These are phyloP conservation scores for Nitzschia sp. DNA, from an alignment of 108 stramenopile genomes.

Conservation along the genomic window DNA sequence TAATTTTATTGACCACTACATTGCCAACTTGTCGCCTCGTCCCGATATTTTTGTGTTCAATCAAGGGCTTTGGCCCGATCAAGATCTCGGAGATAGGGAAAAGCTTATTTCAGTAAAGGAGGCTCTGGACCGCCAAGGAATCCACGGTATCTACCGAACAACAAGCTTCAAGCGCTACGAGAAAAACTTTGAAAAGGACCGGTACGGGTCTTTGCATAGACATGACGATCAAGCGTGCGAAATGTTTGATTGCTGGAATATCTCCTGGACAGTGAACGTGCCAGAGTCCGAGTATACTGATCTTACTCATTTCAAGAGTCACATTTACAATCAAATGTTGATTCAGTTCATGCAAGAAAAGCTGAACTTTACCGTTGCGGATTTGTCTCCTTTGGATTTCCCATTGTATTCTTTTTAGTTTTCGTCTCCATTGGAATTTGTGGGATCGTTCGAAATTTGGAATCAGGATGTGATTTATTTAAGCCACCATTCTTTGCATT, in stretches of 20 bases:
- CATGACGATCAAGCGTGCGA: constrained; percentile 18
- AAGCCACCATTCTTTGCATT: too few species aligned
- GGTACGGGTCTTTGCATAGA: background rate
- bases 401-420: too few species aligned
- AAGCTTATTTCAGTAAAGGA: background rate
- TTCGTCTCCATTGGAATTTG: too few species aligned
- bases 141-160: constrained; percentile 36
- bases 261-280: constrained; percentile 15
- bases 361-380: too few species aligned
- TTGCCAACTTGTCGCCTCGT: constrained; percentile 24
- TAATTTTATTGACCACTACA: constrained; percentile 20
- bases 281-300: constrained; percentile 13
- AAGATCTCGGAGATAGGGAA: constrained; percentile 11
- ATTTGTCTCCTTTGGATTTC: too few species aligned
- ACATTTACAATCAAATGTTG: constrained; percentile 18
- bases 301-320: constrained; percentile 15
- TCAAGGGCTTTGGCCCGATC: constrained; percentile 23
- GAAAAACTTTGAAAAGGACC: background rate
- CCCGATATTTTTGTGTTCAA: constrained; percentile 30
- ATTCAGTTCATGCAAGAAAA: constrained; percentile 11
- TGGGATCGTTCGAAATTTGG: too few species aligned
- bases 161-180: constrained; percentile 25
- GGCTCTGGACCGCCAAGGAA: constrained; percentile 22
- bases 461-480: too few species aligned
- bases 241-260: constrained; percentile 19